Evolutionary conservation across 805 yeast species (phyloP), one percentile per base, ranked within the genome.

Genomic region (Starmerella scarabaei): DNA sequence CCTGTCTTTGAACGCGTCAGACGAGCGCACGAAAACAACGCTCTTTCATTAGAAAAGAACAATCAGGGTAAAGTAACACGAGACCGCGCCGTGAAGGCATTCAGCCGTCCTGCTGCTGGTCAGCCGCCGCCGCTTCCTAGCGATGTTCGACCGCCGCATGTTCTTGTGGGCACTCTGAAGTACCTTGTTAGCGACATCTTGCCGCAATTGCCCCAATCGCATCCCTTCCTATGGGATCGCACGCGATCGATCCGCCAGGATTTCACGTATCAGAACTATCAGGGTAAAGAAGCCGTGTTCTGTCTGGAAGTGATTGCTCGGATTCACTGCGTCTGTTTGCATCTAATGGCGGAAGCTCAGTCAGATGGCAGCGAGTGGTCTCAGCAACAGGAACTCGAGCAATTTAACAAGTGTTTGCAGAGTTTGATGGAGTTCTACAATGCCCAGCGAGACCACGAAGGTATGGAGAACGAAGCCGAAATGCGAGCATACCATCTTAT

Each of bases 61-160:
- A 19, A 9, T 4, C 72, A 76, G 0, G 73, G 73, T 4, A 68
- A 63, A 45, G 78, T 84, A 5, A 68, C 82, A 0, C 57, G 71
- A 21, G 53, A 54, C 0, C 63, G 66, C 33, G 94, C 96, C 0
- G 72, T 91, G 5, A 91, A 91, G 60, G 93, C 94, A 1, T 91
- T 91, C 56, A 80, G 93, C 18, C 68, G 99, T 51, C 96, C 99
- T 0, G 94, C 94, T 15, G 96, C 97, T 0, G 98, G 97, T 5
- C 95, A 91, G 51, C 94, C 95, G 1, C 97, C 96, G 2, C 93
- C 97, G 3, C 64, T 91, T 42, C 99, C 98, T 0, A 84, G 96
- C 1, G 98, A 91, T 57, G 99, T 91, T 3, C 68, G 99, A 45
- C 94, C 98, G 1, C 98, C 99, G 0, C 71, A 69, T 40, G 65